Base-by-base conservation (phyloP, 768 basidiomycete genomes). In the Pleurotus giganteus region DNA sequence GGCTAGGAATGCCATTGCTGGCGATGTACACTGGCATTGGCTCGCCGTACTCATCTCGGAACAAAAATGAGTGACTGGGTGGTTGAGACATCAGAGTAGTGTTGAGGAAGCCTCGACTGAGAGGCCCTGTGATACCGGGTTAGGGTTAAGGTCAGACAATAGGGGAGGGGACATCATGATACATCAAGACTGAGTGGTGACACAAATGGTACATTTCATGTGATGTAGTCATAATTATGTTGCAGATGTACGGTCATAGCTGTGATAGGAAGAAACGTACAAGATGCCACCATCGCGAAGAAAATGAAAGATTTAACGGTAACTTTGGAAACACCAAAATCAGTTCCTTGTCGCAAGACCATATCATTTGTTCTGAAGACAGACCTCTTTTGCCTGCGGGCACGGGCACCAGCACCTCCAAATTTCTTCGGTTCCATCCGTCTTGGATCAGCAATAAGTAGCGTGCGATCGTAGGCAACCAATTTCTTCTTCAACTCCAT, bases 391-490 rank as follows among this genome's bases (percentile, higher is more conserved):
- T 97, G 95, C 76, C 94, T 88, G 79, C 94, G 91, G 57, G 94
- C 94, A 83, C 95, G 92, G 62, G 95, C 95, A 86, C 95, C 95
- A 72, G 80, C 82, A 81, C 95, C 95, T 83, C 95, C 96, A 72
- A 98, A 98, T 78, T 96, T 97, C 87, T 98, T 98, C 65, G 96
- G 96, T 74, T 98, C 96, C 88, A 90, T 91, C 79, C 96, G 88
- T 77, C 97, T 86, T 61, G 93, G 94, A 71, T 96, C 94, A 54
- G 94, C 90, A 61, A 95, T 94, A 66, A 95, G 74, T 58, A 96
- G 76, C 47, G 90, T 85, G 62, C 90, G 81, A 80, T 99, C 97
- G 73, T 98, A 98, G 13, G 92, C 87, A 58, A 97, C 91, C 63
- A 98, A 77, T 72, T 91, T 92, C 84, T 98, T 98, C 86, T 97